Base-by-base conservation (phyloP, 768 basidiomycete genomes). In the Amyloporia xantha region DNA sequence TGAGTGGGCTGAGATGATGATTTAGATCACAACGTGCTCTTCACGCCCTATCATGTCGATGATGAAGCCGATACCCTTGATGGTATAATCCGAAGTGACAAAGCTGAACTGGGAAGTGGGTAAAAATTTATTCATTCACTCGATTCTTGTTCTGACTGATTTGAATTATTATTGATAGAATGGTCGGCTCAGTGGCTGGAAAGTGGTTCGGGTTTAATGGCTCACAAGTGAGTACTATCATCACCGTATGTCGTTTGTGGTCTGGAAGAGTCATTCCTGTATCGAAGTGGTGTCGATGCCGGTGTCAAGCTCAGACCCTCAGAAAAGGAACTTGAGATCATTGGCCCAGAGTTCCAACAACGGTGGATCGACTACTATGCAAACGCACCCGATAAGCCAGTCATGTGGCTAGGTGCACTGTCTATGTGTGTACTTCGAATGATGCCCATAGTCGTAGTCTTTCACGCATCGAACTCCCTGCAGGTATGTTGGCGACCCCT, bases 141-240 rank as follows among this genome's bases (percentile, higher is more conserved):
- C n/a, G n/a, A n/a, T n/a, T n/a, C n/a, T n/a, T n/a, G n/a, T n/a
- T n/a, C n/a, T n/a, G n/a, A n/a, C n/a, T n/a, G n/a, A n/a, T n/a
- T n/a, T n/a, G n/a, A n/a, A n/a, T n/a, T n/a, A n/a, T n/a, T n/a
- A n/a, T n/a, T n/a, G n/a, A n/a, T 23, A 74, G 70, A 64, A 43
- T 64, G 66, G 58, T 55, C 56, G 20, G 51, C 46, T n/a, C 60
- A 70, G 33, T 76, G 68, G 64, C 47, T 58, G 4, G 54, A 58
- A 17, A 56, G 59, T 0, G 79, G 77, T 0, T 69, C 58, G 25
- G 79, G 80, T 2, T 56, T 76, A 35, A 66, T 84, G 54, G 70
- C 78, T 1, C 70, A 76, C 54, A 84, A 78, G 84, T 82, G 13
- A 36, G 57, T n/a, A n/a, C 24, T 9, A 15, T 23, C n/a, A 17